Percentiles rank a stretch among this genome's conserved stretches.
Evolutionary conservation across 306 rosid genomes (phyloP).

Genomic region (Trifolium repens): DNA sequence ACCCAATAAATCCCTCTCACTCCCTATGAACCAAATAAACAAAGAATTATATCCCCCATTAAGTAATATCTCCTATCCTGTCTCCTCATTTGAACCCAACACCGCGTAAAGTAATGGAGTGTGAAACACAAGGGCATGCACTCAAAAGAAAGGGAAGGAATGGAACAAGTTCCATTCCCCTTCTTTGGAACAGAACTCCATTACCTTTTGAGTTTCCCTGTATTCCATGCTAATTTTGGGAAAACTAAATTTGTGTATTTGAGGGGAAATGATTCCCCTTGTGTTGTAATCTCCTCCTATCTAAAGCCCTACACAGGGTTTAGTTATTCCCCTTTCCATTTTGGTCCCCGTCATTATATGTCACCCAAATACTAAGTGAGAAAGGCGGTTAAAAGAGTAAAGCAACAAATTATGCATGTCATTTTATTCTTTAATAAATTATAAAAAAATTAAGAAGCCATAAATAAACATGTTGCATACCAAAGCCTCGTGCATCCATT

Average conservation of each 20-base stretch:
- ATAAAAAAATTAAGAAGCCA: conserved; percentile 1
- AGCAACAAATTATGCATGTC: conserved; percentile 28
- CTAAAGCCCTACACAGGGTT: neutral
- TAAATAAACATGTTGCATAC: conserved; percentile 51
- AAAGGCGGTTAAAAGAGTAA: conserved; percentile 22
- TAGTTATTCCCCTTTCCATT: neutral
- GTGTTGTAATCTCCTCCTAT: neutral
- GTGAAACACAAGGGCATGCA: neutral
- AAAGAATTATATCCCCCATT: neutral
- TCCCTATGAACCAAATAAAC: conserved; percentile 9
- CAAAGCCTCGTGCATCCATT: conserved; percentile 97
- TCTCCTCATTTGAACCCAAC: neutral
- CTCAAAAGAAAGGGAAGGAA: neutral
- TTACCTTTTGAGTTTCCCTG: neutral
- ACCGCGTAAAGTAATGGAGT: neutral
- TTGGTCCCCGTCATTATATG: neutral
- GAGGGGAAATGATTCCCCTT: neutral
- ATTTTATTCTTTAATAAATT: neutral
- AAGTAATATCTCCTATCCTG: neutral
- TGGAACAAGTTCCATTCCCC: neutral
- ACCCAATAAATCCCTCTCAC: neutral
- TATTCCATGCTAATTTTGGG: neutral
- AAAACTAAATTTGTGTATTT: neutral
- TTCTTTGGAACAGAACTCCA: neutral
- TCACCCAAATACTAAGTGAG: conserved; percentile 14